Evolutionary conservation across 2,329 filamentous ascomycete species (phyloP), one percentile per base, ranked within the genome.

Genomic region (Cyphellophora europaea): DNA sequence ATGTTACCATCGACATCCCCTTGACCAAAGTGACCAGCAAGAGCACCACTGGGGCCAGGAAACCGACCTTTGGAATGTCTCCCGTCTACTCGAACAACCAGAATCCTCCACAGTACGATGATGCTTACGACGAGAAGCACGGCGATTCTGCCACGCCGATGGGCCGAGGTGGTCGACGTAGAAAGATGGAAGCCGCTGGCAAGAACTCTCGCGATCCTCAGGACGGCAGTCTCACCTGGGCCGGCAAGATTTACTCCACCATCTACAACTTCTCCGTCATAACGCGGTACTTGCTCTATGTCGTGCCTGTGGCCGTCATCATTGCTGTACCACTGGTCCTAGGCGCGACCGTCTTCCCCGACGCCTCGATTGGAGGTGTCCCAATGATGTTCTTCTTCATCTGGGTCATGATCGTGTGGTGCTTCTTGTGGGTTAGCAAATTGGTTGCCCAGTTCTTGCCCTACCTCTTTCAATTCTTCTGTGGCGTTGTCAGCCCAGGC

Each of bases 391-490:
- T 70, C 65, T 74, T 80, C 56, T 80, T 77, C 57, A 66, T 67
- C 12, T 80, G 76, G 76, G 59, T 79, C 23, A 74, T 79, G 53
- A 66, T 79, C 30, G 63, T 79, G 35, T 80, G 76, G 76, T 57
- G 75, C 23, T 71, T 69, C 49, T 58, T 80, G 40, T 80, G 76
- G 76, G 63, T 63, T 11, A 71, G 69, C 44, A 80, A 80, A 53
- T 58, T 77, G 32, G 54, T 75, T 16, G 71, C 71, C 5, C 70
- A 73, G 46, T 67, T 71, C 45, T 51, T 79, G 30, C 76, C 76
- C 2, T 66, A 58, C 32, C 41, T 79, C 19, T 79, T 79, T 52
- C 71, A 77, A 43, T 67, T 74, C 36, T 54, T 79, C 8, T 69
- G 69, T 37, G 76, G 76, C 14, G 72, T 79, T 25, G 73, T 79